Evolutionary conservation across 108 stramenopile species (phyloP).

Genomic region (Seminavis robusta): DNA sequence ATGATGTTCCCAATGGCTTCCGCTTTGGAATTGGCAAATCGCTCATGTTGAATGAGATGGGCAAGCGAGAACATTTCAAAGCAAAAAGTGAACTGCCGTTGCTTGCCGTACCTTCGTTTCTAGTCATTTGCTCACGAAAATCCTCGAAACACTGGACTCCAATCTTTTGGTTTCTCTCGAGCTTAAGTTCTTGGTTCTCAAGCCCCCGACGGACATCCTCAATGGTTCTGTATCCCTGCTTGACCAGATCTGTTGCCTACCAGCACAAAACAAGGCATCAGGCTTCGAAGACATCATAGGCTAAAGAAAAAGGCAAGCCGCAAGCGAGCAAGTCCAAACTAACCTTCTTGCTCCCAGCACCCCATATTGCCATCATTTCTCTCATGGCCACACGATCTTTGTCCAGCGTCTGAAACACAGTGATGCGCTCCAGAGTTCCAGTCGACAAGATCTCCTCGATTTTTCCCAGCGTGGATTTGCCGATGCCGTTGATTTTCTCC

Average conservation of each 20-base stretch:
- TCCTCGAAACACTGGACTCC: conserved; percentile 63
- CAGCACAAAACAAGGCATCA: neutral
- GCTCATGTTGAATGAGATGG: too few relatives aligned
- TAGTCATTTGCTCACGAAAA: conserved; percentile 41
- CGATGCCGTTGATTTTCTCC: conserved; percentile 33
- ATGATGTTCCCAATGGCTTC: conserved; percentile 33
- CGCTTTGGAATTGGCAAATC: too few relatives aligned
- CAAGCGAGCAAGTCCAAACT: too few relatives aligned
- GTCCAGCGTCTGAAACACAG: conserved; percentile 10
- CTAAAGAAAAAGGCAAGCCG: neutral
- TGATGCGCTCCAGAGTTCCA: conserved; percentile 7
- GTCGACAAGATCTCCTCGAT: conserved; percentile 27
- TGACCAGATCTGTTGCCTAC: conserved; percentile 25
- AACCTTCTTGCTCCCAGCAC: conserved; percentile 34
- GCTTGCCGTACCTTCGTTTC: too few relatives aligned
- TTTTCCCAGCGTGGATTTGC: conserved; percentile 19
- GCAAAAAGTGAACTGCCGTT: too few relatives aligned
- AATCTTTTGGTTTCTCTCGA: conserved; percentile 37
- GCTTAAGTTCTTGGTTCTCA: conserved; percentile 3
- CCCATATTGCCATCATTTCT: conserved; percentile 52
- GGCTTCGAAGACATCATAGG: neutral
- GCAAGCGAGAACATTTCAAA: too few relatives aligned
- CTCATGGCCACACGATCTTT: conserved; percentile 30
- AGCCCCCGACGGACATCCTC: conserved; percentile 26
- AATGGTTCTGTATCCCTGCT: conserved; percentile 20